Conservation (phyloP, 2,329 filamentous ascomycete species). For the Spiromastix sp. region DNA sequence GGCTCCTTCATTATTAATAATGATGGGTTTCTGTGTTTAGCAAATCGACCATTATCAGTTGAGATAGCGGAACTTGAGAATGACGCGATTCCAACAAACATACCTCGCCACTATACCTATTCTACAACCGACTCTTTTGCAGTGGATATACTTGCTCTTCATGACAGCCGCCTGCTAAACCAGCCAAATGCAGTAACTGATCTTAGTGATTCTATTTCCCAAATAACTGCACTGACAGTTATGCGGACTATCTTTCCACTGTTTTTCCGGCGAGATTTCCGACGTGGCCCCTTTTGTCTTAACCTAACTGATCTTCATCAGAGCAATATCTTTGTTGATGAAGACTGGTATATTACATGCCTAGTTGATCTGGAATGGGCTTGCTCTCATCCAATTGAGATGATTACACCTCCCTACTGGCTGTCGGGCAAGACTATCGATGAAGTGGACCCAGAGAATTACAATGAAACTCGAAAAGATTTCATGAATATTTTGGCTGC, state of each 20-base stretch:
- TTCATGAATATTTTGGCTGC: no score
- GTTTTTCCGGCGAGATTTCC: constrained; percentile 21
- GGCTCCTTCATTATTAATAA: constrained; percentile 23
- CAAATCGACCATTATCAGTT: constrained; percentile 17
- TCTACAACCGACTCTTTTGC: constrained; percentile 16
- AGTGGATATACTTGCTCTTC: constrained; percentile 15
- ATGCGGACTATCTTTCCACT: constrained; percentile 19
- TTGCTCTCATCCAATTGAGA: neutral
- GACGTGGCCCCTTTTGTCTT: constrained; percentile 25
- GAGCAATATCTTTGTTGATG: constrained; percentile 18
- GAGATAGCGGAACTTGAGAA: constrained; percentile 17
- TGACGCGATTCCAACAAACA: constrained; percentile 16
- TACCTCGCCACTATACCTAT: constrained; percentile 17
- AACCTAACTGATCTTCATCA: constrained; percentile 30
- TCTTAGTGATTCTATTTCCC: constrained; percentile 19
- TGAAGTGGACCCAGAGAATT: no score
- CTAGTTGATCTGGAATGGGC: neutral
- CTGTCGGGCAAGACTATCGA: no score
- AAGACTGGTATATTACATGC: neutral
- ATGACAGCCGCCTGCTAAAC: constrained; percentile 17
- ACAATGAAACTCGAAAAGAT: no score
- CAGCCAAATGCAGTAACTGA: constrained; percentile 19
- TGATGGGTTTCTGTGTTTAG: constrained; percentile 13
- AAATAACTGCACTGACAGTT: constrained; percentile 18
- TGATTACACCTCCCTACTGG: no score